phyloP scores from a whole-genome alignment of 495 filamentous ascomycete species.

The Cetradonia linearis region DNA sequence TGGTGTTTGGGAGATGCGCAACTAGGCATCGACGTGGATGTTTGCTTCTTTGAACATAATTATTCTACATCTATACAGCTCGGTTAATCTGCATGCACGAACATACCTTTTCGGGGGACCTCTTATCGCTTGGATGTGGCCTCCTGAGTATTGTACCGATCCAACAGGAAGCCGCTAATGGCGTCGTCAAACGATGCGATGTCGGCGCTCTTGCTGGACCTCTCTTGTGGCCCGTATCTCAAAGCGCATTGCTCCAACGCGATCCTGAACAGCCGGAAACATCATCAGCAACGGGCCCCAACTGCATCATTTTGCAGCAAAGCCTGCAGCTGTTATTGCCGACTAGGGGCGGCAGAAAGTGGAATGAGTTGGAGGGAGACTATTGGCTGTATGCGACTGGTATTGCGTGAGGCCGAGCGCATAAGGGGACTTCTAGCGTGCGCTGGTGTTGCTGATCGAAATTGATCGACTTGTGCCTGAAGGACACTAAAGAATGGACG shows the following conservation, averaged over 20 bases:
- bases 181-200: background rate
- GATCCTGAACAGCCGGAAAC: background rate
- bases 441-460: background rate
- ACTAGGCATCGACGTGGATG: background rate
- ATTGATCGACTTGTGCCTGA: slow-evolving; percentile 2
- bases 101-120: background rate
- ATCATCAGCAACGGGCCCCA: background rate
- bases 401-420: slow-evolving; percentile 4
- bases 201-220: slow-evolving; percentile 1
- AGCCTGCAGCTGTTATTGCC: slow-evolving; percentile 1
- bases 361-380: background rate
- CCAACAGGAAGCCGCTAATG: background rate
- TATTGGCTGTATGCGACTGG: slow-evolving; percentile 5
- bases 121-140: background rate
- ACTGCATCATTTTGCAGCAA: slow-evolving; percentile 5
- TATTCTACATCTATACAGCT: slow-evolving; percentile 3
- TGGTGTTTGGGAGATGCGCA: background rate
- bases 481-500: background rate
- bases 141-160: background rate
- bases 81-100: background rate
- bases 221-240: background rate
- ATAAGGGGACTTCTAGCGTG: slow-evolving; percentile 1
- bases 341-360: slow-evolving; percentile 1
- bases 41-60: slow-evolving; percentile 2
- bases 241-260: slow-evolving; percentile 2